A percentile compares a stretch with the other conserved stretches of the same genome.
phyloP scores from a whole-genome alignment of 2,329 filamentous ascomycete species.

The Calonectria montana region DNA sequence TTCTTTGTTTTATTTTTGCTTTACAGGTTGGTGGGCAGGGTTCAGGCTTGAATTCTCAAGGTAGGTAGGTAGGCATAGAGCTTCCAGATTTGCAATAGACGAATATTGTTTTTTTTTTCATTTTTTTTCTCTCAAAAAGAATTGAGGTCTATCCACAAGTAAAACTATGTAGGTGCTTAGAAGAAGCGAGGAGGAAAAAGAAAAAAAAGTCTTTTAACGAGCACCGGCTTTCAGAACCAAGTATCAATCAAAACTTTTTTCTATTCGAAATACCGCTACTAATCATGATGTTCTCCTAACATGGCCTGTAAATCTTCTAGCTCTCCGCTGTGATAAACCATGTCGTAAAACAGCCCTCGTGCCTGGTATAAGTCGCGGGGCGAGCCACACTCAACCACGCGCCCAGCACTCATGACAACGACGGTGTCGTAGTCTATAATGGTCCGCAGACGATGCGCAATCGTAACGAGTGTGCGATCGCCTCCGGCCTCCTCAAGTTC shows the following conservation, averaged over 20 bases:
- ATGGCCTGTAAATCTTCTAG: slow-evolving; percentile 57
- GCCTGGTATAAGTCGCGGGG: slow-evolving; percentile 59
- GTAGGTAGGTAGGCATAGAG: not conserved
- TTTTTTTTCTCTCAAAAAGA: not conserved
- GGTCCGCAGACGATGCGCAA: slow-evolving; percentile 67
- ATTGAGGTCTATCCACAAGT: not conserved
- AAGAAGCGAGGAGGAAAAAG: not conserved
- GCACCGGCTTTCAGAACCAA: not conserved
- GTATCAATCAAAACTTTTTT: not conserved
- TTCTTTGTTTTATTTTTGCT: not conserved
- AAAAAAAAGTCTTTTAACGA: not conserved
- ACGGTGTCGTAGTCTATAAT: slow-evolving; percentile 71
- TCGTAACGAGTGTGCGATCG: slow-evolving; percentile 66
- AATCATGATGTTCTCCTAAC: slow-evolving; percentile 34
- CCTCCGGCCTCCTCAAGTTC: slow-evolving; percentile 58
- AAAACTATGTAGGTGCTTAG: not conserved
- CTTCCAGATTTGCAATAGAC: not conserved
- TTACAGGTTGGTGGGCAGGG: not conserved
- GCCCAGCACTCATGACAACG: slow-evolving; percentile 66
- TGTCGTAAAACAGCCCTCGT: slow-evolving; percentile 62
- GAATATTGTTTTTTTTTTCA: not conserved
- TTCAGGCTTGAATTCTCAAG: not conserved
- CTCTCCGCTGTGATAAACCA: slow-evolving; percentile 67
- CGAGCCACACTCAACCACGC: slow-evolving; percentile 64
- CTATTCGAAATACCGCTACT: not conserved